Evolutionary conservation across 495 filamentous ascomycete species (phyloP).

Genomic region (Bombardia bombarda): DNA sequence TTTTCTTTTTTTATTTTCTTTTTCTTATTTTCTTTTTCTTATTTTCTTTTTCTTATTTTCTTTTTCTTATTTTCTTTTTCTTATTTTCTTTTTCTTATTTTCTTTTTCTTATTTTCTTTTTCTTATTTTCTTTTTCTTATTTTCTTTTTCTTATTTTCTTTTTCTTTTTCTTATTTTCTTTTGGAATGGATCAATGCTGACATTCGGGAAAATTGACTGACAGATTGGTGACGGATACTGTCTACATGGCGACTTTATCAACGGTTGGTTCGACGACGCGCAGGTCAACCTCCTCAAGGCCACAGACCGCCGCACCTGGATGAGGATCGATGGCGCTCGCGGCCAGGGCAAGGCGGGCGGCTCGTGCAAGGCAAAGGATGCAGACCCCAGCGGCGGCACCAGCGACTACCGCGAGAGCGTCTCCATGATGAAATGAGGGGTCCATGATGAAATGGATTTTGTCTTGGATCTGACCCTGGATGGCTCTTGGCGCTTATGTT

Average conservation of each 20-base stretch:
- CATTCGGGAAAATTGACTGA: not conserved
- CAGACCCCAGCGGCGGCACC: slow-evolving; percentile 25
- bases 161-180: not conserved
- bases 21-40: too few species aligned
- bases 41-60: too few species aligned
- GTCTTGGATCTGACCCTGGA: too few species aligned
- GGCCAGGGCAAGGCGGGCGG: slow-evolving; percentile 24
- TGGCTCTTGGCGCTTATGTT: too few species aligned
- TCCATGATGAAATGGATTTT: too few species aligned
- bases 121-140: too few species aligned
- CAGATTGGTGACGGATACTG: slow-evolving; percentile 31
- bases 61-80: too few species aligned
- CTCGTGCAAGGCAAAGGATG: slow-evolving; percentile 26
- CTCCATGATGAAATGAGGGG: slow-evolving; percentile 32
- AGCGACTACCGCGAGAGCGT: slow-evolving; percentile 27
- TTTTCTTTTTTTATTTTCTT: too few species aligned
- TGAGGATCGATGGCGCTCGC: slow-evolving; percentile 28
- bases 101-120: too few species aligned
- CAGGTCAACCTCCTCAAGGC: slow-evolving; percentile 24
- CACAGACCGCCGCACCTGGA: slow-evolving; percentile 25
- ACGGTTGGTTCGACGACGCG: slow-evolving; percentile 30
- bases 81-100: too few species aligned
- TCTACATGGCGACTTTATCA: slow-evolving; percentile 31
- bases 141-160: too few species aligned
- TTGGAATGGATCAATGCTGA: not conserved